phyloP scores from a whole-genome alignment of 495 filamentous ascomycete species.

The Glutinoglossum americanum region DNA sequence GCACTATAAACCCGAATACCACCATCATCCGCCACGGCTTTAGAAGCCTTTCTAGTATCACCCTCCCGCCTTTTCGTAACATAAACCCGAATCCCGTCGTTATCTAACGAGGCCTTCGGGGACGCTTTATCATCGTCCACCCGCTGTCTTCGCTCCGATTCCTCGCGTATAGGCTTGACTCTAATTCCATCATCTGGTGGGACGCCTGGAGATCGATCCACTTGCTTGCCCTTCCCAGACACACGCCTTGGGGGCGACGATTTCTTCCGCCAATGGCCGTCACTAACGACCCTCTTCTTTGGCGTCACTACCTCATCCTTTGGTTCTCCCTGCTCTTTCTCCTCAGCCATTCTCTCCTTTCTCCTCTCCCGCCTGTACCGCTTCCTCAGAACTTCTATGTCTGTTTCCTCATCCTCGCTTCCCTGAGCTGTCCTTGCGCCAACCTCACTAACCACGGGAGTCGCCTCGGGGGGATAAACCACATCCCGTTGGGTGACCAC shows the following conservation, averaged over 20 bases:
- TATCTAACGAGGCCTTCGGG: not conserved
- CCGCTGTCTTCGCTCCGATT: not conserved
- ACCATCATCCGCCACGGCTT: constrained; percentile 4
- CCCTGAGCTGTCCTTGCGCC: not conserved
- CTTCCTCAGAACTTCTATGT: not conserved
- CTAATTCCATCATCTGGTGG: constrained; percentile 14
- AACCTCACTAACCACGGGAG: constrained; percentile 4
- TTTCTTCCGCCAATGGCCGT: constrained; percentile 36
- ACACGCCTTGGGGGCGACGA: not conserved
- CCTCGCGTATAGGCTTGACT: constrained; percentile 12
- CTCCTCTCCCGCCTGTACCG: not conserved
- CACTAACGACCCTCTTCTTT: constrained; percentile 59
- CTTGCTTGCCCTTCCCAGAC: constrained; percentile 10
- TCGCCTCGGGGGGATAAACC: constrained; percentile 19
- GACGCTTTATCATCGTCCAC: not conserved
- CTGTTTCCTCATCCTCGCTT: not conserved
- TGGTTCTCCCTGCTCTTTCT: not conserved
- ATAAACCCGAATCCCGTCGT: constrained; percentile 1
- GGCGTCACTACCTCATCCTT: constrained; percentile 19
- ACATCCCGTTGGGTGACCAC: constrained; percentile 23
- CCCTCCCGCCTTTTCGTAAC: not conserved
- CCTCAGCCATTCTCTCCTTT: not conserved
- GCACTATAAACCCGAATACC: constrained; percentile 11
- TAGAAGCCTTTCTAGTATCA: not conserved
- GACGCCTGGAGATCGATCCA: constrained; percentile 7